phyloP scores from a whole-genome alignment of 768 basidiomycete species.

The Galerina sulciceps region DNA sequence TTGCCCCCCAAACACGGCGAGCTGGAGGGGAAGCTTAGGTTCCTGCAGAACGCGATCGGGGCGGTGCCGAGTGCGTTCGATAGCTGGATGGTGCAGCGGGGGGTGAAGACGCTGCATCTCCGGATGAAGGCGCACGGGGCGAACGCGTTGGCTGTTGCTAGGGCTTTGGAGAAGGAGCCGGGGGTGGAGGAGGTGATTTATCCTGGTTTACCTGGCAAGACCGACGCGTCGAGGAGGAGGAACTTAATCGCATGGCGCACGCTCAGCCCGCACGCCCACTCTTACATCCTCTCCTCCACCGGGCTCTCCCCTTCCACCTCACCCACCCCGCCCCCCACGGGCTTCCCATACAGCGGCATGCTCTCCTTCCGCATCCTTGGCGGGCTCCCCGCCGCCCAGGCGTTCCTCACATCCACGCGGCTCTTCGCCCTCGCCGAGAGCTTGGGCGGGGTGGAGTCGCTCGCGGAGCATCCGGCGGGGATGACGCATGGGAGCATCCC shows the following conservation, averaged over 20 bases:
- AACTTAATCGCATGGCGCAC: slow-evolving; percentile 66
- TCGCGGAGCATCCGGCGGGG: slow-evolving; percentile 83
- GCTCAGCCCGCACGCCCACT: slow-evolving; percentile 70
- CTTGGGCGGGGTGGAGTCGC: slow-evolving; percentile 89
- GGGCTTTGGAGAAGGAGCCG: slow-evolving; percentile 53
- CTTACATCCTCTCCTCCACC: slow-evolving; percentile 33
- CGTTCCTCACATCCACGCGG: slow-evolving; percentile 65
- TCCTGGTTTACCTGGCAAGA: slow-evolving; percentile 76
- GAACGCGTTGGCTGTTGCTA: slow-evolving; percentile 80
- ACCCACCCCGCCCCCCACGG: slow-evolving; percentile 42
- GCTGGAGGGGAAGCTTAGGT: slow-evolving; percentile 65
- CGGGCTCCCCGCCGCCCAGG: slow-evolving; percentile 56
- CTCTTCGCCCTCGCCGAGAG: slow-evolving; percentile 87
- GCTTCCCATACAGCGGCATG: slow-evolving; percentile 93
- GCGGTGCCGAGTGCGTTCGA: slow-evolving; percentile 88
- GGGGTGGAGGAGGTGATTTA: slow-evolving; percentile 85
- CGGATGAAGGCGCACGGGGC: slow-evolving; percentile 86
- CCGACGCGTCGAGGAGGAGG: slow-evolving; percentile 36
- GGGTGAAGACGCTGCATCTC: slow-evolving; percentile 88
- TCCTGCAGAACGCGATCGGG: slow-evolving; percentile 89
- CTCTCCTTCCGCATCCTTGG: slow-evolving; percentile 78
- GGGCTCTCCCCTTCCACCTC: neutral
- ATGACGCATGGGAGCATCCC: slow-evolving; percentile 91
- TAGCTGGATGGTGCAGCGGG: slow-evolving; percentile 88
- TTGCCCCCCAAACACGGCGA: slow-evolving; percentile 58